phyloP scores from a whole-genome alignment of 163 green algal genomes.

The Volvox carteri region DNA sequence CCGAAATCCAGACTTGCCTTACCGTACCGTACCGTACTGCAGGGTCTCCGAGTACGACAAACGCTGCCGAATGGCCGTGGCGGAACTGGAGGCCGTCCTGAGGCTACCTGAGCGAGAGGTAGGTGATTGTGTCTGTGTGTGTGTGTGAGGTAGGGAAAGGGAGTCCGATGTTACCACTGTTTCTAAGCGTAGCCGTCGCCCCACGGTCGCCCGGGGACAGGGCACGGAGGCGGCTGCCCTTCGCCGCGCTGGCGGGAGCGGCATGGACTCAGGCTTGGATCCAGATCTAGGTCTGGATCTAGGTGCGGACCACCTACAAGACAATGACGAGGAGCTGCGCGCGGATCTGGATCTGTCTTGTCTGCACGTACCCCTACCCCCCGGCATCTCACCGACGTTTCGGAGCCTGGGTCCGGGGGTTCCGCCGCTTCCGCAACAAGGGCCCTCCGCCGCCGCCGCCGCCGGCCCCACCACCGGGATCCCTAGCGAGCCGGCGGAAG shows the following conservation, averaged over 20 bases:
- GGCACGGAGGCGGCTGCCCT: not conserved
- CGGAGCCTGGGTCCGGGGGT: not conserved
- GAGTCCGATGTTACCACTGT: too few species aligned
- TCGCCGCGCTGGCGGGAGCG: not conserved
- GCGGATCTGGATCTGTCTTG: constrained; percentile 35
- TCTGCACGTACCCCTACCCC: constrained; percentile 43
- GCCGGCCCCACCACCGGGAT: not conserved
- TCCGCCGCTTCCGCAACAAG: not conserved
- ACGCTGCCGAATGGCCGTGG: constrained; percentile 33
- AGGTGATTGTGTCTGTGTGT: not conserved
- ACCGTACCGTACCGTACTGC: too few species aligned
- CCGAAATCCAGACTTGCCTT: too few species aligned
- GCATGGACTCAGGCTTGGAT: not conserved
- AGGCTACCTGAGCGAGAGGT: not conserved
- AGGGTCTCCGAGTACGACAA: constrained; percentile 50
- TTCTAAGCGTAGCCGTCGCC: too few species aligned
- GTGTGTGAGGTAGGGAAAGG: not conserved
- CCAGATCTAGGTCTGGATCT: not conserved
- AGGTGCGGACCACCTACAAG: too few species aligned
- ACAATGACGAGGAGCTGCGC: not conserved
- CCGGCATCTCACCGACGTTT: not conserved
- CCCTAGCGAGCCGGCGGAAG: too few species aligned
- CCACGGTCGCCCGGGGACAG: too few species aligned
- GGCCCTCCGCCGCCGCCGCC: not conserved
- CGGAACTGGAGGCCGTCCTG: constrained; percentile 6